Conservation (phyloP, 73 alveolate genomes). For the Tetrahymena malaccensis region DNA sequence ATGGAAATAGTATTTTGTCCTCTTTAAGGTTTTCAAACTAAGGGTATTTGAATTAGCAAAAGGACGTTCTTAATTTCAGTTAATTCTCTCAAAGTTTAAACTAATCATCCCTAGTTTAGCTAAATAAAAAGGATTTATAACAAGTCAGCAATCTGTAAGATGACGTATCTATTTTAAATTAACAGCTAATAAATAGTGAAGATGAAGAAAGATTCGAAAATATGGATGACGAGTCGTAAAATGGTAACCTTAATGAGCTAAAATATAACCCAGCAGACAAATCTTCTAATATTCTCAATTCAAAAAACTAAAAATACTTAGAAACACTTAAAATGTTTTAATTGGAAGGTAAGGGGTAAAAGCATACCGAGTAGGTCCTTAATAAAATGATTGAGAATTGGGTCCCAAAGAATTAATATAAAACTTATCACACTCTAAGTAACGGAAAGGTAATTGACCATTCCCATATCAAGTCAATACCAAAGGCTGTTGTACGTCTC, state of each 20-base stretch:
- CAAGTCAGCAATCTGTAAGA: not conserved
- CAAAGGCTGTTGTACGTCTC: not conserved
- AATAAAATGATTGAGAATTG: not conserved
- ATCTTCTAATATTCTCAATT: not conserved
- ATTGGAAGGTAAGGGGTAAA: not conserved
- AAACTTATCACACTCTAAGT: not conserved
- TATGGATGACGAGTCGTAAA: not conserved
- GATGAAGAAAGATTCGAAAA: not conserved
- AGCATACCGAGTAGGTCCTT: not conserved
- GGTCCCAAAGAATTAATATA: not conserved
- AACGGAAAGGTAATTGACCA: not conserved
- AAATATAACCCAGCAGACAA: not conserved
- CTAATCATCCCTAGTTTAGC: not conserved
- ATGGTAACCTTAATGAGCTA: not conserved
- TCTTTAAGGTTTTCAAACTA: not conserved
- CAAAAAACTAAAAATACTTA: not conserved
- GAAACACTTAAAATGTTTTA: not conserved
- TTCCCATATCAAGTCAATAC: not conserved
- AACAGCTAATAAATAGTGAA: not conserved
- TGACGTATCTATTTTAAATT: not conserved
- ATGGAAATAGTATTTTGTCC: not conserved
- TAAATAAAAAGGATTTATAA: not conserved
- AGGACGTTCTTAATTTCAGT: not conserved
- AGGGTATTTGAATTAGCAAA: not conserved
- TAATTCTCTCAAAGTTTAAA: not conserved